Evolutionary conservation across 495 filamentous ascomycete species (phyloP).

Genomic region (Tuber borchii): DNA sequence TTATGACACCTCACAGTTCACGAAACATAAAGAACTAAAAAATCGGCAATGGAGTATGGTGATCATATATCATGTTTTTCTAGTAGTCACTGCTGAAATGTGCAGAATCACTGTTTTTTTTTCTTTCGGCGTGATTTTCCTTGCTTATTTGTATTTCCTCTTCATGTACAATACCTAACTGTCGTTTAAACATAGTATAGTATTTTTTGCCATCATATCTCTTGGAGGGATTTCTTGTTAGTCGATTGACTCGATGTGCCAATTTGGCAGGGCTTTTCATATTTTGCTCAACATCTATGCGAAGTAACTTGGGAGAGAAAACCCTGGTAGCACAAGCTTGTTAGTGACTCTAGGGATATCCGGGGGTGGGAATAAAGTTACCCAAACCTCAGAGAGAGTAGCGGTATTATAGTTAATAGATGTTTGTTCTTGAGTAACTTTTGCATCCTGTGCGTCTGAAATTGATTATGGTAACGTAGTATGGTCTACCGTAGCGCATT

Average conservation of each 20-base stretch:
- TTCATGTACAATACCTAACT: neutral
- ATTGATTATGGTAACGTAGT: neutral
- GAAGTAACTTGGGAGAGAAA: neutral
- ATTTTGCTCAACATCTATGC: neutral
- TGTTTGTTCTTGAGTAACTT: neutral
- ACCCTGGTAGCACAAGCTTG: neutral
- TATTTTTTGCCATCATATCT: constrained; percentile 6
- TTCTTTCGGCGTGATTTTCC: constrained; percentile 1
- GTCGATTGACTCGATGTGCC: constrained; percentile 3
- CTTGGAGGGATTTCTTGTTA: neutral
- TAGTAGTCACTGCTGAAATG: constrained; percentile 7
- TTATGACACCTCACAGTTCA: neutral
- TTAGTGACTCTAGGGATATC: neutral
- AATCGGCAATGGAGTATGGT: constrained; percentile 3
- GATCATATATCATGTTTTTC: neutral
- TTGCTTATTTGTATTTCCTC: constrained; percentile 15
- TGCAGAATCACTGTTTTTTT: constrained; percentile 17
- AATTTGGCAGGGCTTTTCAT: neutral
- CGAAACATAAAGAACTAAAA: neutral
- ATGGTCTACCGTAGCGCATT: neutral
- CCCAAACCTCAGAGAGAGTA: neutral
- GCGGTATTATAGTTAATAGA: neutral
- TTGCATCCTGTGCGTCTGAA: neutral
- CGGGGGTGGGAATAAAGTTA: neutral
- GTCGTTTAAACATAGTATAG: constrained; percentile 1